Percentiles rank a stretch among this genome's conserved stretches.
phyloP scores from a whole-genome alignment of 2,329 filamentous ascomycete species.

The Atkinsonella texensis region DNA sequence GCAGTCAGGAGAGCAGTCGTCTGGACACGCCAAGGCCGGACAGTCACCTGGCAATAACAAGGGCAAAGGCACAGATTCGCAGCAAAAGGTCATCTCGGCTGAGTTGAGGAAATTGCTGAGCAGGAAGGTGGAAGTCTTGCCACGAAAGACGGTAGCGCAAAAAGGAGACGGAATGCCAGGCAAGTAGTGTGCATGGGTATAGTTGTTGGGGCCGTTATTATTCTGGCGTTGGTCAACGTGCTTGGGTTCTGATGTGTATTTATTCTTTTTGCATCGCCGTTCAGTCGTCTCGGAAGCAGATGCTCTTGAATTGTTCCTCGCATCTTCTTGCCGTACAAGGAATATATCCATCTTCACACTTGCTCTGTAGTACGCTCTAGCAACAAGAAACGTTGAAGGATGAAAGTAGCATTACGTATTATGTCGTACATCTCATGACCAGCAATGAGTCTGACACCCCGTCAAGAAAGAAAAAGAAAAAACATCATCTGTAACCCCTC shows the following conservation, averaged over 20 bases:
- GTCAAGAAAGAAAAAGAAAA: not conserved
- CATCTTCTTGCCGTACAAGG: no score
- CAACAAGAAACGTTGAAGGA: no score
- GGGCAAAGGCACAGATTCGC: constrained; percentile 22
- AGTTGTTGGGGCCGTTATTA: not conserved
- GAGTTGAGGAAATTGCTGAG: constrained; percentile 43
- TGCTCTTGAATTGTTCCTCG: no score
- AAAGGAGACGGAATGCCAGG: constrained; percentile 25
- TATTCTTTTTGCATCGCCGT: not conserved
- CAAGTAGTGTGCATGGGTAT: constrained; percentile 9
- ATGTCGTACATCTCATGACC: not conserved
- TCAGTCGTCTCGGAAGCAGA: no score
- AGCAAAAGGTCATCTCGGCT: constrained; percentile 40
- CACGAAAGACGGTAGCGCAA: constrained; percentile 22
- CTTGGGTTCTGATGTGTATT: not conserved
- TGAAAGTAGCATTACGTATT: not conserved
- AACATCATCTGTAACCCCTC: constrained; percentile 23
- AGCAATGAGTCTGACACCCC: not conserved
- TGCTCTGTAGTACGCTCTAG: no score
- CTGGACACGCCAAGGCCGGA: constrained; percentile 1
- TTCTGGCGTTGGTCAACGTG: not conserved
- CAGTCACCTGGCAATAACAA: constrained; percentile 12
- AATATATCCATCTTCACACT: no score
- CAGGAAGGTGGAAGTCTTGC: constrained; percentile 32
- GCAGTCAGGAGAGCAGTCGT: constrained; percentile 4